Evolutionary conservation across 768 basidiomycete species (phyloP), one percentile per base, ranked within the genome.

Genomic region (Baorangia bicolor): DNA sequence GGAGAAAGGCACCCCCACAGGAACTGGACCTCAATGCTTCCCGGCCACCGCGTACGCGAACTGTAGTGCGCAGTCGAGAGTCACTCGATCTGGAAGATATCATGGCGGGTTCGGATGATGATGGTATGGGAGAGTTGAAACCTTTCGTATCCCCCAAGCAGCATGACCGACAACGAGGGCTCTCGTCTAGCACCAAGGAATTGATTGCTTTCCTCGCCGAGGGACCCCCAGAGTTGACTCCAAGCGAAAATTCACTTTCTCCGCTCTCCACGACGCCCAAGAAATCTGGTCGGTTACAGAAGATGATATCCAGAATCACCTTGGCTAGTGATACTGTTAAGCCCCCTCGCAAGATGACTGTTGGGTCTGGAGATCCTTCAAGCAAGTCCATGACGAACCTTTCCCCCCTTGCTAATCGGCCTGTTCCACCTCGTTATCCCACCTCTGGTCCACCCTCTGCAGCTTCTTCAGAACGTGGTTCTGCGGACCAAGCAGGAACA

Each of bases 251-350:
- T 51, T 67, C 70, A 8, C 81, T 81, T 54, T 75, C 78, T 25
- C 61, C 75, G 28, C 75, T 64, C 13, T 56, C 62, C 14, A 4
- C 47, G 10, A 59, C 66, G 56, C 65, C 58, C 55, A 74, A 70
- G 63, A 84, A 84, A 70, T 78, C 78, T 51, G 83, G 83, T 45
- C 80, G 90, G 25, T 73, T 94, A 56, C 87, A 88, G 70, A 82
- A 85, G 59, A 92, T 94, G 85, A 88, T 94, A 63, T 92, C 90
- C 20, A 87, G 84, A 62, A 75, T 93, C 27, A 86, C 82, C 35
- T 74, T 83, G 58, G 78, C 80, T 20, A 53, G 67, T 48, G 73
- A 70, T 42, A 66, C 62, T 43, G 56, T 55, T 18, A 69, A 62
- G 41, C 56, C 62, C 33, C 70, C 69, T 57, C 78, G 72, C 44